These are phyloP conservation scores for Plasmodium vivax DNA, from an alignment of 169 alveolate species.

Conservation along the genomic window DNA sequence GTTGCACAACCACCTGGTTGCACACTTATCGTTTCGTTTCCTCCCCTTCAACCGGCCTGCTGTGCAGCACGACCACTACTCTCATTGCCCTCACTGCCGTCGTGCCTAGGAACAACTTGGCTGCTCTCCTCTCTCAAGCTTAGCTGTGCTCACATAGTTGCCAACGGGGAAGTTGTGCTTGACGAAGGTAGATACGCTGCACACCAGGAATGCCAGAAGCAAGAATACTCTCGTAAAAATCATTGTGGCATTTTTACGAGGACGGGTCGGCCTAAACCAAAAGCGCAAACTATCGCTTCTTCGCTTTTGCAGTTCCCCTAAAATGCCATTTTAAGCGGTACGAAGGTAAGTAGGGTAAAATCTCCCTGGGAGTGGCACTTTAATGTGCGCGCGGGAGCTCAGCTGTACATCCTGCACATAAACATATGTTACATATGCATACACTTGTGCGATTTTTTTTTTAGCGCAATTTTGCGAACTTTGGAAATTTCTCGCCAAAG, in stretches of 20 bases:
- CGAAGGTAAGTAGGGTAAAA: background rate
- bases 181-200: constrained; percentile 28
- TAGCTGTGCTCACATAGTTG: constrained; percentile 27
- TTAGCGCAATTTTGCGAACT: background rate
- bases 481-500: background rate
- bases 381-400: background rate
- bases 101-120: background rate
- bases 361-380: background rate
- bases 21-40: background rate
- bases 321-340: background rate
- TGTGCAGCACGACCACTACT: background rate
- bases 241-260: constrained; percentile 50
- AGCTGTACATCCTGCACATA: background rate
- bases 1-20: background rate
- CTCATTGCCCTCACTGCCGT: background rate
- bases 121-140: background rate
- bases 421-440: background rate
- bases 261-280: background rate
- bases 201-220: background rate
- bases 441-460: background rate
- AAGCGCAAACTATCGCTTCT: background rate
- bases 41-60: background rate
- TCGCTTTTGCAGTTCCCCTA: background rate
- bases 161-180: background rate
- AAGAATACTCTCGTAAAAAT: constrained; percentile 14